phyloP scores from a whole-genome alignment of 345 rosid genomes.

The Diplotaxis tenuifolia region DNA sequence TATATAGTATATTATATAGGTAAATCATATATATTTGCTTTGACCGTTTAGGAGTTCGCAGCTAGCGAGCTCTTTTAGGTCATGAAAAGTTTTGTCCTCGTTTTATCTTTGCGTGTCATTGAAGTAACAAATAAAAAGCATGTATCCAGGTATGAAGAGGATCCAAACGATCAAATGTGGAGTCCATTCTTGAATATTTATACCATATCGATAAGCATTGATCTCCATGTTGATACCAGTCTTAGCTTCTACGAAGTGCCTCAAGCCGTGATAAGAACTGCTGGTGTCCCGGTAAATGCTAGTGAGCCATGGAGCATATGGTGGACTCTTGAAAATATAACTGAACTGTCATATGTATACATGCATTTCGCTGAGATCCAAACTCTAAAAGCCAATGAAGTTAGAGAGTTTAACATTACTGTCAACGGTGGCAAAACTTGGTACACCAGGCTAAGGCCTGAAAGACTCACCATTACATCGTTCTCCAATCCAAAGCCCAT shows the following conservation, averaged over 20 bases:
- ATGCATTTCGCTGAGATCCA: slow-evolving; percentile 47
- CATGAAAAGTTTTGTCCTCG: background rate
- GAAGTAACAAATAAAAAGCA: background rate
- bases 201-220: background rate
- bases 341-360: slow-evolving; percentile 18
- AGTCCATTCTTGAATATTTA: background rate
- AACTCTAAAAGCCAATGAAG: slow-evolving; percentile 20
- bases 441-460: slow-evolving; percentile 25
- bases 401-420: slow-evolving; percentile 34
- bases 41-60: background rate
- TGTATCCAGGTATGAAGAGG: slow-evolving; percentile 42
- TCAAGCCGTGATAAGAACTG: slow-evolving; percentile 32
- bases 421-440: slow-evolving; percentile 19
- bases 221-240: background rate
- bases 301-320: background rate
- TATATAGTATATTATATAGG: no score
- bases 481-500: background rate
- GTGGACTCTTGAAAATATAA: background rate
- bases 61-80: background rate
- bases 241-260: slow-evolving; percentile 25
- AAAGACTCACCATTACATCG: slow-evolving; percentile 8
- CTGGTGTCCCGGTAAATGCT: slow-evolving; percentile 28
- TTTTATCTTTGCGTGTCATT: background rate
- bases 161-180: slow-evolving; percentile 42
- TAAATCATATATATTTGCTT: background rate